These are phyloP conservation scores for Chenopodium suecicum DNA, from an alignment of 148 eudicot species.

Conservation along the genomic window DNA sequence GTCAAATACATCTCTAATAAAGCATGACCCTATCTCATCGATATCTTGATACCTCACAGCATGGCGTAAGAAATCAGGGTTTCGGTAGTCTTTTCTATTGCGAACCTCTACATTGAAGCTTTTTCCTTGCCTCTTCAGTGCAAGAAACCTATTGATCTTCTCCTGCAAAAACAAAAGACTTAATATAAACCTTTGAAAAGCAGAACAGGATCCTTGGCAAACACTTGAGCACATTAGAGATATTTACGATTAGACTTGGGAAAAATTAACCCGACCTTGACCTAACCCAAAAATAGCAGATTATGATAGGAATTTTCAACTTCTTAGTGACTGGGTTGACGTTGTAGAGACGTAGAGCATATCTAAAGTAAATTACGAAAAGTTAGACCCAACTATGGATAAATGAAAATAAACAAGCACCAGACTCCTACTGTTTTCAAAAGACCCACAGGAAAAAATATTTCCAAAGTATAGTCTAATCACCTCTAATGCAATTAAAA, in stretches of 20 bases:
- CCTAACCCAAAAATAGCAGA: no score
- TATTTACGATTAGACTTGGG: background rate
- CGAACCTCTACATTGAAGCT: conserved; percentile 94
- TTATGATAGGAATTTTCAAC: no score
- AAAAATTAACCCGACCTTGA: no score
- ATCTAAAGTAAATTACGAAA: no score
- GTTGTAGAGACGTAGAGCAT: no score
- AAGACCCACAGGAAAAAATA: no score
- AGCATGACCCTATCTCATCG: conserved; percentile 93
- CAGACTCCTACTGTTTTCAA: no score
- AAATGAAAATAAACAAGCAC: no score
- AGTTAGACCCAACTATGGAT: no score
- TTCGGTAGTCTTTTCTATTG: conserved; percentile 88
- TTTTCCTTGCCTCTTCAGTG: conserved; percentile 64
- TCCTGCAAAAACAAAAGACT: conserved; percentile 45
- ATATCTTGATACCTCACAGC: conserved; percentile 95
- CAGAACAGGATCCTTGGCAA: background rate
- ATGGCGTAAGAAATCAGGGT: conserved; percentile 96
- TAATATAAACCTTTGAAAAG: background rate
- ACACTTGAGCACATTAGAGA: background rate
- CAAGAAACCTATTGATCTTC: conserved; percentile 73
- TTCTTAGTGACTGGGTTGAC: no score
- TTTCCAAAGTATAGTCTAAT: no score
- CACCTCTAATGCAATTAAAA: no score
- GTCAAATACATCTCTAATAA: conserved; percentile 90